phyloP scores from a whole-genome alignment of 148 eudicot species.

The Camellia granthamiana region DNA sequence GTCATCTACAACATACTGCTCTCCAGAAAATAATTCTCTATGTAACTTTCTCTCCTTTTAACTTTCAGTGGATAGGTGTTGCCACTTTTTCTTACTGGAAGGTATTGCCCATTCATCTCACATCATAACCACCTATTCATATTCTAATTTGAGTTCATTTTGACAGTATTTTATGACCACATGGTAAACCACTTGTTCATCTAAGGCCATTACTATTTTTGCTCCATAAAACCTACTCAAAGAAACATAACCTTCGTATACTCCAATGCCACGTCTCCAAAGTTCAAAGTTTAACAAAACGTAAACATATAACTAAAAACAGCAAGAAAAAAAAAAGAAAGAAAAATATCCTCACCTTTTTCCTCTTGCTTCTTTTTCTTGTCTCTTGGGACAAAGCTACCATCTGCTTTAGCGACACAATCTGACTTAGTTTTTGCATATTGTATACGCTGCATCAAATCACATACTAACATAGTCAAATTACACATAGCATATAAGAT shows the following conservation, averaged over 20 bases:
- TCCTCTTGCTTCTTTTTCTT: constrained; percentile 92
- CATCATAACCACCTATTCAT: not conserved
- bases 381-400: constrained; percentile 58
- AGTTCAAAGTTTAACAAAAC: not conserved
- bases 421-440: constrained; percentile 93
- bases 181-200: not conserved
- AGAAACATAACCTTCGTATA: not conserved
- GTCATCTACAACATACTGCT: not conserved
- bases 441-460: constrained; percentile 71
- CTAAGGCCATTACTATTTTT: not conserved
- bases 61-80: too few species aligned
- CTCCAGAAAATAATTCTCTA: not conserved
- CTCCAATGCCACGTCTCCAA: not conserved
- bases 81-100: not conserved
- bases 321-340: not conserved
- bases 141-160: not conserved
- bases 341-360: constrained; percentile 45
- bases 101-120: not conserved
- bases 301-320: not conserved
- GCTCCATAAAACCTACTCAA: not conserved
- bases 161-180: not conserved
- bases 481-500: not conserved
- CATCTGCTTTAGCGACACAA: constrained; percentile 88
- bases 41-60: not conserved
- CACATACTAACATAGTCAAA: not conserved